Evolutionary conservation across 352 stramenopile genomes (phyloP), one percentile per base, ranked within the genome.

Genomic region (Globisporangium parvum): DNA sequence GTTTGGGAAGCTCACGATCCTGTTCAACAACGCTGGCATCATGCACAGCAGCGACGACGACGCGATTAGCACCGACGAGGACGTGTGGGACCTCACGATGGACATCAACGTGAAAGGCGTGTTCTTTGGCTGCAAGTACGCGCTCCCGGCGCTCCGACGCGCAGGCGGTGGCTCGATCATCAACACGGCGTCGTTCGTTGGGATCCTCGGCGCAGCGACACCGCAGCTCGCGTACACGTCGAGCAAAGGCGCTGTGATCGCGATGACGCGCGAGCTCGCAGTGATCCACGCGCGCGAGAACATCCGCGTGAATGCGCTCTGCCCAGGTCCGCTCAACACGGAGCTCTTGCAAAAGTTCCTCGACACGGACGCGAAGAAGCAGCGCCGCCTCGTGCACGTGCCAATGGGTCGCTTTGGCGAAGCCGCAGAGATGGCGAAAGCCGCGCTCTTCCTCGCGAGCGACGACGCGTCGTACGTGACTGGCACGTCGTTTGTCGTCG

Each of bases 1-100:
- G 62, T 94, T 93, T 55, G 85, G 85, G 42, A 71, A 70, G 18
- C 59, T 94, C 51, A 75, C 85, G 54, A 75, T 94, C 47, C 69
- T 94, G 20, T 94, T 94, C 69, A 94, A 94, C 73, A 94, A 94
- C 63, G 85, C 85, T 48, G 85, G 80, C 46, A 85, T 94, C 62
- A 94, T 94, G 85, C 80, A 91, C 68, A 79, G 64, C 59, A 65
- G 73, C 51, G 85, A 94, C 64, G 83, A 91, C 68, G 78, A 91
- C 61, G 85, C 85, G 26, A 71, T 89, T 50, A 53, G 62, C 41
- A 94, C 85, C 8, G 68, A 86, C 49, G 85, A 93, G 62, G 63
- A 89, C 51, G 75, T 94, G 28, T 94, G 80, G 79, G 85, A 94
- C 55, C 67, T 91, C 37, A 93, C 82, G 42, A 92, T 94, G 75